These are phyloP conservation scores for Hypoxylon sp. DNA, from an alignment of 2,329 filamentous ascomycete genomes.

Conservation along the genomic window DNA sequence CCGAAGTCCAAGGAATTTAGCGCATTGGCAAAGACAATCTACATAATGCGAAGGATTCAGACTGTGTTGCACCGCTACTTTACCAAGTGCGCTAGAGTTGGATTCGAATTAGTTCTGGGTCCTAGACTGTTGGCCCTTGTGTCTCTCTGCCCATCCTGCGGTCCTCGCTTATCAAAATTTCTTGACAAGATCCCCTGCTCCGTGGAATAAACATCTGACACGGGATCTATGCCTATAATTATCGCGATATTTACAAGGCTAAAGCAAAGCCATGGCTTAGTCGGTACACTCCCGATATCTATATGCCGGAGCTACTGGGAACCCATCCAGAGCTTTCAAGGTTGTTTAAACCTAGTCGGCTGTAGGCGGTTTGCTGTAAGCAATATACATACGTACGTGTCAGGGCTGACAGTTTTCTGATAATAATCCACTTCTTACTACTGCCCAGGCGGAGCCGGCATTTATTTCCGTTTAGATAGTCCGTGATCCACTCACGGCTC, in stretches of 20 bases:
- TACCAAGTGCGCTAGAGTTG: slow-evolving; percentile 19
- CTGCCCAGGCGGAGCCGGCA: too few relatives aligned
- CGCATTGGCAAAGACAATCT: background rate
- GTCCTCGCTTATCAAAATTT: slow-evolving; percentile 7
- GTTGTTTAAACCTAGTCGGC: too few relatives aligned
- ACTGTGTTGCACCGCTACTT: slow-evolving; percentile 33
- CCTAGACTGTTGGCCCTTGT: background rate
- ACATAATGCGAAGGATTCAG: slow-evolving; percentile 10
- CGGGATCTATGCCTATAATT: background rate
- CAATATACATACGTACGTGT: background rate
- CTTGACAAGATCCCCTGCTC: slow-evolving; percentile 7
- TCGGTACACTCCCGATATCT: slow-evolving; percentile 11
- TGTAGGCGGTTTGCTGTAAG: too few relatives aligned
- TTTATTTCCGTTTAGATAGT: slow-evolving; percentile 19
- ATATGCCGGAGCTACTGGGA: background rate
- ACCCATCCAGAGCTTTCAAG: background rate
- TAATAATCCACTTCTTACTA: slow-evolving; percentile 9
- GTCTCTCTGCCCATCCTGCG: slow-evolving; percentile 1
- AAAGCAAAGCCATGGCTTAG: slow-evolving; percentile 24
- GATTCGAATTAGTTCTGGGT: slow-evolving; percentile 7
- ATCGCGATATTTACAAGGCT: slow-evolving; percentile 14
- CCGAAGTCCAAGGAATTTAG: slow-evolving; percentile 17
- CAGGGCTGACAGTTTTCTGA: background rate
- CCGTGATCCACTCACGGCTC: slow-evolving; percentile 5
- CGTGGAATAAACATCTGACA: slow-evolving; percentile 8